Conservation (phyloP, 2,329 filamentous ascomycete species). For the Macrophomina phaseolina region DNA sequence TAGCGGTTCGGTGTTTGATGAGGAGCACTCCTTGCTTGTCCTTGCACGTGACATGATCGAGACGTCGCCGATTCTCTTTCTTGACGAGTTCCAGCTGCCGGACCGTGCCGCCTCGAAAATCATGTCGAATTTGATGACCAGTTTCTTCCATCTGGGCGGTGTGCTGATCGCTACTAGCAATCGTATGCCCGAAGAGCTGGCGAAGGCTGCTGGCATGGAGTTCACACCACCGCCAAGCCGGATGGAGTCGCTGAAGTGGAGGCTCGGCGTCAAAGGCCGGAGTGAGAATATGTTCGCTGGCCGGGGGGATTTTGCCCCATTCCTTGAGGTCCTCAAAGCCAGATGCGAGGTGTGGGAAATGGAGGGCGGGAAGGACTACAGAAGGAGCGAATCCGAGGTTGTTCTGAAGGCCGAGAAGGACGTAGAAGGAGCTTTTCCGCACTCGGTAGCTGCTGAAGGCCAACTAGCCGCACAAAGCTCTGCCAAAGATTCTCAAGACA, state of each 20-base stretch:
- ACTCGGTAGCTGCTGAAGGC: background rate
- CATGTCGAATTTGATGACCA: conserved; percentile 76
- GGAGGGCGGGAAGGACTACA: conserved; percentile 72
- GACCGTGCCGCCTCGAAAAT: conserved; percentile 80
- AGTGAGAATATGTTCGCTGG: conserved; percentile 34
- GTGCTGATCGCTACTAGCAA: conserved; percentile 83
- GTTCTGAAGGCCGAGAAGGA: background rate
- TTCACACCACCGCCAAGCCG: conserved; percentile 63
- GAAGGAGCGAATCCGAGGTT: conserved; percentile 56
- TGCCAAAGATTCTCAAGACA: background rate
- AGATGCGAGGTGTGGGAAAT: conserved; percentile 86
- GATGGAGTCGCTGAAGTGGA: conserved; percentile 58
- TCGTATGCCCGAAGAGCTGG: conserved; percentile 81
- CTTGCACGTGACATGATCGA: conserved; percentile 78
- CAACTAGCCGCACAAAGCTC: background rate
- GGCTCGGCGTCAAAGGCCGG: conserved; percentile 50
- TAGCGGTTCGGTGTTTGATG: conserved; percentile 35
- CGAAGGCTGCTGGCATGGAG: conserved; percentile 73
- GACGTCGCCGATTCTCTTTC: conserved; percentile 75
- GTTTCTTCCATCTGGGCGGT: conserved; percentile 81
- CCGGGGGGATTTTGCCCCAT: conserved; percentile 75
- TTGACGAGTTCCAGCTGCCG: conserved; percentile 84
- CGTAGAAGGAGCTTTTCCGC: background rate
- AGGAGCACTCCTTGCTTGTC: conserved; percentile 73
- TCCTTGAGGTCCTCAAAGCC: conserved; percentile 76